These are phyloP conservation scores for Cornus kousa DNA, from an alignment of 148 eudicot genomes.

Conservation along the genomic window DNA sequence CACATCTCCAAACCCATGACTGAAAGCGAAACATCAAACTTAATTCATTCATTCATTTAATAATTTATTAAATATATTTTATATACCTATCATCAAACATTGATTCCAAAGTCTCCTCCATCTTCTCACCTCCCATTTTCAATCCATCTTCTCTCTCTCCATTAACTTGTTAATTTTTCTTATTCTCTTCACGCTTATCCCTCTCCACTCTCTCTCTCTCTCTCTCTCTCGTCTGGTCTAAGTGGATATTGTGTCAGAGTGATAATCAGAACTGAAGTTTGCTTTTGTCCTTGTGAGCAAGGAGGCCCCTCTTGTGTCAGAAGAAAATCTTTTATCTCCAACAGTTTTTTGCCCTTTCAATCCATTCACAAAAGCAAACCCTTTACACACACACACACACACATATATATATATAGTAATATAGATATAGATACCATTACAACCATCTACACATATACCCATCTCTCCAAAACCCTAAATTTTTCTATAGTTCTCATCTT, in stretches of 20 bases:
- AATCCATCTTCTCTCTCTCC: neutral
- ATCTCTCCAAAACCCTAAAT: constrained; percentile 10
- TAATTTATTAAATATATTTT: too few species aligned
- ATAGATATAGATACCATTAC: neutral
- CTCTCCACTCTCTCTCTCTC: neutral
- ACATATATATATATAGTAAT: too few species aligned
- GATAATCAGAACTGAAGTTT: constrained; percentile 24
- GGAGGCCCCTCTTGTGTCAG: constrained; percentile 41
- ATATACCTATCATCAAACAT: neutral
- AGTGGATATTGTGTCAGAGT: constrained; percentile 42
- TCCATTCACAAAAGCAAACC: constrained; percentile 10
- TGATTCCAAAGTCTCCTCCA: constrained; percentile 4
- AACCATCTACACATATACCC: neutral
- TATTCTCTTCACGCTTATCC: constrained; percentile 24
- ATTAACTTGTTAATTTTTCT: constrained; percentile 6
- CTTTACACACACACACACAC: too few species aligned
- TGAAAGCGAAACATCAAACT: constrained; percentile 13
- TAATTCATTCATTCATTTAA: neutral
- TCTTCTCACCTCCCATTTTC: neutral
- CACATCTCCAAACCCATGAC: constrained; percentile 18
- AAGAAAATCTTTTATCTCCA: constrained; percentile 33
- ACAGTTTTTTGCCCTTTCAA: constrained; percentile 8
- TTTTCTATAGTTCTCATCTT: neutral
- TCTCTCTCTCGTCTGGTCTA: constrained; percentile 13
- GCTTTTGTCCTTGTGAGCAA: constrained; percentile 36